Conservation (phyloP, 208 protist species). For the Trichomonas tenax region DNA sequence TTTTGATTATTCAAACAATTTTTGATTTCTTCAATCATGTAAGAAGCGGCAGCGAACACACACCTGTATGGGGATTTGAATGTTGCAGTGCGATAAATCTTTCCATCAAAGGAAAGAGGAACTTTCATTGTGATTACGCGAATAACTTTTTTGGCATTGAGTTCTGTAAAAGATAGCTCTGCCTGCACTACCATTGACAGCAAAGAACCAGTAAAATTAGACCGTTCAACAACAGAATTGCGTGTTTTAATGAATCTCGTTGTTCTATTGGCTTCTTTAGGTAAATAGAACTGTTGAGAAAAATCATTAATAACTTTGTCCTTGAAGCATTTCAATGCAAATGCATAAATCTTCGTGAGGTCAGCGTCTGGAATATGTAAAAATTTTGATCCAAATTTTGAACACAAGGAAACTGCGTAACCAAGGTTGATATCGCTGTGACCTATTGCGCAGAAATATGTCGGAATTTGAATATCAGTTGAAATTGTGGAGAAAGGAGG, state of each 20-base stretch:
- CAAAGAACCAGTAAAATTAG: background rate
- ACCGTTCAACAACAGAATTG: background rate
- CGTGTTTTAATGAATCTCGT: background rate
- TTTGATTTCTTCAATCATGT: background rate
- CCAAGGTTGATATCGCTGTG: background rate
- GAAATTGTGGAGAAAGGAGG: background rate
- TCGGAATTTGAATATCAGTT: background rate
- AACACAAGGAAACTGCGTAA: background rate
- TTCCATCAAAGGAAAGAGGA: background rate
- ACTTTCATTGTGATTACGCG: background rate
- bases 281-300: background rate
- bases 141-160: background rate
- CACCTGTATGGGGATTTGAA: background rate
- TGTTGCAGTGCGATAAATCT: background rate
- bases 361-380: background rate
- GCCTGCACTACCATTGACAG: background rate
- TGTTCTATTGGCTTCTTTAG: background rate
- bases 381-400: background rate
- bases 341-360: background rate
- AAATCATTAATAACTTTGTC: background rate
- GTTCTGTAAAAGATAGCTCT: background rate
- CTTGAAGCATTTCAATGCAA: background rate
- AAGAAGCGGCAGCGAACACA: background rate
- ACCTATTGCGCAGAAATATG: background rate
- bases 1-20: background rate